Conservation (phyloP, 345 rosid genomes). For the Moricandia arvensis region DNA sequence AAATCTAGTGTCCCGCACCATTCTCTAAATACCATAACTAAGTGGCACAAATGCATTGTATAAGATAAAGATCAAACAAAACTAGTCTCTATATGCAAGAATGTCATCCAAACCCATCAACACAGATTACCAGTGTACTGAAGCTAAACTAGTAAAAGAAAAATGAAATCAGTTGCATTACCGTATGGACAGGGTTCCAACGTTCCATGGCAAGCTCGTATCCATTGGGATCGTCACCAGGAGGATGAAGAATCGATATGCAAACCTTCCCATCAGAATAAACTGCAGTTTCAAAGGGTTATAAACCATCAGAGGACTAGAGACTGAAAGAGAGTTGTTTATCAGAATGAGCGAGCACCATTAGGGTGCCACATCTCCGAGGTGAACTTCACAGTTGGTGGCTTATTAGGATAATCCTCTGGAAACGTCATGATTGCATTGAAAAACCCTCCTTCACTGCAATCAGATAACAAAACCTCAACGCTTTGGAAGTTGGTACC, state of each 20-base stretch:
- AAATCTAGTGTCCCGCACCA: too few relatives aligned
- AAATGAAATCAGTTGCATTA: background rate
- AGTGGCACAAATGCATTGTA: background rate
- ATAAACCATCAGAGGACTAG: slow-evolving; percentile 12
- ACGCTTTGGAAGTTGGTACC: background rate
- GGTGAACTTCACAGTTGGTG: slow-evolving; percentile 79
- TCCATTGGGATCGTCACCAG: slow-evolving; percentile 91
- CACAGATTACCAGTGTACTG: too few relatives aligned
- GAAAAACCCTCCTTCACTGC: slow-evolving; percentile 86
- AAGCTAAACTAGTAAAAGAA: too few relatives aligned
- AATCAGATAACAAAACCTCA: slow-evolving; percentile 15
- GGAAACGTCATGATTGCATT: slow-evolving; percentile 85
- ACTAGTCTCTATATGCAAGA: background rate
- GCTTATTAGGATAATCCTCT: slow-evolving; percentile 59
- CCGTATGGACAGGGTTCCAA: slow-evolving; percentile 55
- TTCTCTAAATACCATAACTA: too few relatives aligned
- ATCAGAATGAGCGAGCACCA: slow-evolving; percentile 41
- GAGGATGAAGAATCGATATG: slow-evolving; percentile 90
- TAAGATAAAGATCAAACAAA: background rate
- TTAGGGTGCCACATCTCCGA: slow-evolving; percentile 94
- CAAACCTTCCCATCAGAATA: slow-evolving; percentile 79
- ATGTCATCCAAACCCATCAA: too few relatives aligned
- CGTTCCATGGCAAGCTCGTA: slow-evolving; percentile 84
- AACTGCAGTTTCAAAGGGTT: slow-evolving; percentile 39
- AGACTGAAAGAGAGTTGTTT: background rate